Evolutionary conservation across 2,329 filamentous ascomycete species (phyloP).

Genomic region (Pseudogymnoascus sp.): DNA sequence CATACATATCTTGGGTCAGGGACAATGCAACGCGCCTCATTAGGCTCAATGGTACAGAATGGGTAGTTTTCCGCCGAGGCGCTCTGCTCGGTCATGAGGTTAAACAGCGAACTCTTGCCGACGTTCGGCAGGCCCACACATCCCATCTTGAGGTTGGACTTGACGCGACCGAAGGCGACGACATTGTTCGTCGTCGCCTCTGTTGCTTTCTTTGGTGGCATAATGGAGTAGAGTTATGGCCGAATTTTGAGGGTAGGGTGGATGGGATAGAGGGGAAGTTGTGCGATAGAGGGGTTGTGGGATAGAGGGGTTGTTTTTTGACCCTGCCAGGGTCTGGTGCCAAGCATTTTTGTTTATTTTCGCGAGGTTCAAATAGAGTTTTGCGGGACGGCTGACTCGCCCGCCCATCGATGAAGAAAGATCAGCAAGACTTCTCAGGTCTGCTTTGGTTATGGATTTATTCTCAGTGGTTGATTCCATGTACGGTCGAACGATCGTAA

Average conservation of each 20-base stretch:
- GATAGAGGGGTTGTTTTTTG: conserved; percentile 7
- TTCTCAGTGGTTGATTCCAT: neutral
- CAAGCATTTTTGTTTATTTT: conserved; percentile 3
- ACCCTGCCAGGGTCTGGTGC: neutral
- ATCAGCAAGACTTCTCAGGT: neutral
- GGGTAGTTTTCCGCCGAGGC: conserved; percentile 42
- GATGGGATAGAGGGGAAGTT: conserved; percentile 7
- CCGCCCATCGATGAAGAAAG: neutral
- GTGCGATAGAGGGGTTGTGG: conserved; percentile 9
- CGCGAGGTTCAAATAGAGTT: neutral
- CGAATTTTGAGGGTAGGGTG: neutral
- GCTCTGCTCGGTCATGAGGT: conserved; percentile 42
- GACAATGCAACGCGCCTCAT: conserved; percentile 41
- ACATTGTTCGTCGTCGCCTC: conserved; percentile 39
- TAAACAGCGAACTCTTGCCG: conserved; percentile 42
- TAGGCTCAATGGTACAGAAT: conserved; percentile 43
- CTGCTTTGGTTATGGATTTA: neutral
- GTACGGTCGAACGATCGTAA: neutral
- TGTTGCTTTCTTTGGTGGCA: conserved; percentile 36
- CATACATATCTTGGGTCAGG: conserved; percentile 40
- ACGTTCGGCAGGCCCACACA: conserved; percentile 42
- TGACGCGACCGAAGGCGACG: conserved; percentile 40
- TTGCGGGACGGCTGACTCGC: neutral
- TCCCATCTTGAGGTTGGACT: conserved; percentile 43
- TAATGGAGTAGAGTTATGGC: conserved; percentile 21